A percentile compares a stretch with the other conserved stretches of the same genome.
Conservation (phyloP, 306 rosid genomes). For the Inga laurina region DNA sequence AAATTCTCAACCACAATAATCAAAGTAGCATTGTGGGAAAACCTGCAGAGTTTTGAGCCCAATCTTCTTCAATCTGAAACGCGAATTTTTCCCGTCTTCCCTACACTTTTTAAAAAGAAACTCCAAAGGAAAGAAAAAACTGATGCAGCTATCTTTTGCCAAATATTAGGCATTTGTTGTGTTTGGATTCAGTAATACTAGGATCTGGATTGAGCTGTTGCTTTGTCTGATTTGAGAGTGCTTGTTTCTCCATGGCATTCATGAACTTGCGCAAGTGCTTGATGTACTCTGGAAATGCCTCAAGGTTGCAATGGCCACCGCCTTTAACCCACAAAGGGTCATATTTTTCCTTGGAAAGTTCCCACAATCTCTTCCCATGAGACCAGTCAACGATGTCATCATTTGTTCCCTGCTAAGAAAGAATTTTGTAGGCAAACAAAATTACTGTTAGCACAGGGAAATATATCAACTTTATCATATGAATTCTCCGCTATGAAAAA, state of each 20-base stretch:
- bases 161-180: slow-evolving; percentile 93
- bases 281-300: slow-evolving; percentile 89
- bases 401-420: slow-evolving; percentile 78
- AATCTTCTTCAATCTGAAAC: slow-evolving; percentile 36
- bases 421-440: slow-evolving; percentile 33
- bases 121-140: slow-evolving; percentile 1
- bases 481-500: neutral
- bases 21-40: slow-evolving; percentile 21
- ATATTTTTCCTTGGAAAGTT: slow-evolving; percentile 90
- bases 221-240: slow-evolving; percentile 44
- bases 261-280: slow-evolving; percentile 90
- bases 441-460: slow-evolving; percentile 23
- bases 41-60: slow-evolving; percentile 19
- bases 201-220: slow-evolving; percentile 66
- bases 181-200: slow-evolving; percentile 75
- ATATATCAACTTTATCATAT: slow-evolving; percentile 19
- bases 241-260: slow-evolving; percentile 84
- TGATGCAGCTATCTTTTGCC: slow-evolving; percentile 50
- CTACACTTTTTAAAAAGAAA: slow-evolving; percentile 14
- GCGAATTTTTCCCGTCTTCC: slow-evolving; percentile 25
- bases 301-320: slow-evolving; percentile 99
- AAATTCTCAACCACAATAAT: slow-evolving; percentile 29
- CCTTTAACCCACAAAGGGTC: slow-evolving; percentile 98
- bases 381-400: slow-evolving; percentile 95
- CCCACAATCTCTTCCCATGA: slow-evolving; percentile 98